Evolutionary conservation across 345 rosid genomes (phyloP).

Genomic region (Cardiospermum halicacabum): DNA sequence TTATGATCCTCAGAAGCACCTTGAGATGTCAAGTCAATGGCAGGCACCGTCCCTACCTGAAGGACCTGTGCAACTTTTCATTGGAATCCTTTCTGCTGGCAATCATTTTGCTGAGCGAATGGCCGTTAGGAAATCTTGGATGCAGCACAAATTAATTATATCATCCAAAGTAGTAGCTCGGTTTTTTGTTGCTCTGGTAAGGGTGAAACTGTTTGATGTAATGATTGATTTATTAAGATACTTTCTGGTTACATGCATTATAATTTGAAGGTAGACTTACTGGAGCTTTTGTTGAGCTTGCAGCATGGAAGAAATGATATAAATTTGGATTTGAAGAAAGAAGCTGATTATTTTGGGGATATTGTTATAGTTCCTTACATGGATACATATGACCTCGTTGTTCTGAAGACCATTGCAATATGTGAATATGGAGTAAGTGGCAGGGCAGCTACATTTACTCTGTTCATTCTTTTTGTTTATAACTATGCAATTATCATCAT

Average conservation of each 20-base stretch:
- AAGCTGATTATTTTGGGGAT: conserved; percentile 93
- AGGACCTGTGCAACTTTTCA: conserved; percentile 62
- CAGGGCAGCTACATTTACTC: not conserved
- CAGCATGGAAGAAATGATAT: conserved; percentile 89
- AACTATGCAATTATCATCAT: not conserved
- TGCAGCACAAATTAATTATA: conserved; percentile 76
- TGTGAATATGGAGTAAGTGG: conserved; percentile 89
- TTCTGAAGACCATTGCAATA: conserved; percentile 92
- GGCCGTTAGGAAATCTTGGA: conserved; percentile 97
- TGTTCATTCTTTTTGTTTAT: not conserved
- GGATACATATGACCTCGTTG: conserved; percentile 97
- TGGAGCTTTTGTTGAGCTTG: not conserved
- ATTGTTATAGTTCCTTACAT: conserved; percentile 89
- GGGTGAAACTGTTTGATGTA: conserved; percentile 9
- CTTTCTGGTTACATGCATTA: not conserved
- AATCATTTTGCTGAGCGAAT: conserved; percentile 92
- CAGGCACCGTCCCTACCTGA: conserved; percentile 65
- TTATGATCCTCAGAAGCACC: conserved; percentile 79
- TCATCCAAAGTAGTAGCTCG: conserved; percentile 89
- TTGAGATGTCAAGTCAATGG: conserved; percentile 77
- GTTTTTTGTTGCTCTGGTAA: conserved; percentile 88
- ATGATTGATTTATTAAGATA: not conserved
- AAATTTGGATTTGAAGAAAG: conserved; percentile 79
- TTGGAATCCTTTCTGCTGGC: conserved; percentile 93
- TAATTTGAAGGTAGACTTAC: not conserved